Evolutionary conservation across 805 yeast species (phyloP), one percentile per base, ranked within the genome.

Genomic region (Yamadazyma insecticola): DNA sequence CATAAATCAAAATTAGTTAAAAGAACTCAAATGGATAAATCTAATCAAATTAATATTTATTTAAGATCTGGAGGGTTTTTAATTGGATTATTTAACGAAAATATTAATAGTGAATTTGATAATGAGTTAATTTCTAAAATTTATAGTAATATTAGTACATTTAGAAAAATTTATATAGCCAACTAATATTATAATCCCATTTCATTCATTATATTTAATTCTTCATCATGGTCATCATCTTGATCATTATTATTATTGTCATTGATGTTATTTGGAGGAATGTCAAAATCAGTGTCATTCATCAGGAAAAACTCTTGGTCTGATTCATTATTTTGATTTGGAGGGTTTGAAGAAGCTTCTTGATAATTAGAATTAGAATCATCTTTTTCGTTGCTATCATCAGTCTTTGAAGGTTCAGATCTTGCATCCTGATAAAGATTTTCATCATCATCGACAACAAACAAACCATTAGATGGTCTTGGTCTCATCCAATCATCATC

Each of bases 61-160:
- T 57, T 69, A 36, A 60, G 72, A 40, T 58, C 73, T 2, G 77
- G 77, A 2, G 81, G 81, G 0, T 76, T 60, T 40, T 38, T 76
- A 29, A 57, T 77, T 29, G 69, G 67, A 4, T 60, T 65, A 3
- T 74, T 75, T 46, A 63, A 54, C 37, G 57, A 60, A 24, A 37
- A 45, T 0, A 31, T 29, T 11, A 33, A 35, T 9, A 28, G 30
- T 7, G 48, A 38, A 3, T 50, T 67, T 20, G 40, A 50, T n/a
- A 61, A 58, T 3, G 58, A 51, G 1, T 56, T 59, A 21, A 55
- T 75, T 16, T 71, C 74, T 22, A 57, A 60, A 22, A 61, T 74
- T 2, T 72, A 63, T 38, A 65, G 64, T 17, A 62, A 68, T 37
- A 67, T 72, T 2, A 57, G 72, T 28, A 51, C 69, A 4, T 58